Base-by-base conservation (phyloP, 73 alveolate genomes). In the Paramecium caudatum region DNA sequence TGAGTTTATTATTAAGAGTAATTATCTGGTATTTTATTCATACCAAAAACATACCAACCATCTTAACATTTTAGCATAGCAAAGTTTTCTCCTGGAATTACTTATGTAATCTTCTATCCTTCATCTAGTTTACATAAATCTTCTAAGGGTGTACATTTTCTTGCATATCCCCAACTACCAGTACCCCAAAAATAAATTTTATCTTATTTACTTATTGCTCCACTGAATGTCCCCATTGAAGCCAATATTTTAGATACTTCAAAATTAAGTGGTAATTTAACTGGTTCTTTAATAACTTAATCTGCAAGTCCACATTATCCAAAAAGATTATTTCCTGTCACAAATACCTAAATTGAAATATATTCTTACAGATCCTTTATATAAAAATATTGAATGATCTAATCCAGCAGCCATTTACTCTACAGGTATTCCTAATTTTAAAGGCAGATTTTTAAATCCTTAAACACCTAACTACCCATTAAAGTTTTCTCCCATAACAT, bases 121-220 rank as follows among this genome's bases (percentile, higher is more conserved):
- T 36, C 62, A 19, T 43, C 65, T 34, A 68, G 8, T 74, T 74
- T 74, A 45, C 88, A 74, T 12, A 74, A 45, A 5, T 74, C 88
- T 16, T 74, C 88, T 3, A 74, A 27, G 9, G 62, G 45, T 41
- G 88, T 74, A 23, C 88, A 74, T 16, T 41, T 74, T 23, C 88
- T 74, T 0, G 88, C 88, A 43, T 74, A 74, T 7, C 88, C 88
- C 88, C 88, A 74, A 74, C 88, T 74, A 8, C 88, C 88, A 74
- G 88, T 74, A 5, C 88, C 88, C 88, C 88, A 74, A 74, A 74
- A 74, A 74, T 74, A 74, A 5, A 74, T 32, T 41, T 74, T 74
- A 0, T 41, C 65, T 39, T 74, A 23, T 45, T 74, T 74, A 21
- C 69, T 74, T 74, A 41, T 37, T 45, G 15, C 88, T 13, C 88